These are phyloP conservation scores for Phaseolus coccineus DNA, from an alignment of 331 rosid species.

Conservation along the genomic window DNA sequence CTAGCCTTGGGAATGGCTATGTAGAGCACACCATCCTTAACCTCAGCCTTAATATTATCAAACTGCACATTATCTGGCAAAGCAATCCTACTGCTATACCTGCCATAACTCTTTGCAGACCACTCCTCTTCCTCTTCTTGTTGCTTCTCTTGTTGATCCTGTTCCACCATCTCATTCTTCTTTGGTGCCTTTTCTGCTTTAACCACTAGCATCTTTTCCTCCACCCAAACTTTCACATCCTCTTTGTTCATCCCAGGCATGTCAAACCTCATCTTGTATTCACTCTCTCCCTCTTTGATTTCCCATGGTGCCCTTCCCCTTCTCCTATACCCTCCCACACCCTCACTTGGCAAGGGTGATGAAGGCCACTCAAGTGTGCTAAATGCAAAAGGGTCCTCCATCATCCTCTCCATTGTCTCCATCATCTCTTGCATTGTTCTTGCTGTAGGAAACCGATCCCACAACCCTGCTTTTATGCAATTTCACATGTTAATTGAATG, in stretches of 20 bases:
- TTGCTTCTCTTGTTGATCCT: slow-evolving; percentile 21
- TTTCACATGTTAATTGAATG: not conserved
- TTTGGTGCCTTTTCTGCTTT: slow-evolving; percentile 67
- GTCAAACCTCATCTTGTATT: slow-evolving; percentile 88
- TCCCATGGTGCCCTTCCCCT: slow-evolving; percentile 92
- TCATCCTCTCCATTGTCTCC: slow-evolving; percentile 83
- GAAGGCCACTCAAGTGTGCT: slow-evolving; percentile 61
- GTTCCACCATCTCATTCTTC: slow-evolving; percentile 20
- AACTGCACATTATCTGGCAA: slow-evolving; percentile 76
- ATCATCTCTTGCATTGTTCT: slow-evolving; percentile 84
- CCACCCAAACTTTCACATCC: slow-evolving; percentile 89
- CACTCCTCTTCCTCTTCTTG: slow-evolving; percentile 50
- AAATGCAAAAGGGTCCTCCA: slow-evolving; percentile 73
- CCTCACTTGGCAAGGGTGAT: slow-evolving; percentile 49
- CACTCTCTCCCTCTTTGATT: slow-evolving; percentile 71
- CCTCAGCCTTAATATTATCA: slow-evolving; percentile 82
- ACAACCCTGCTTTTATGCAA: slow-evolving; percentile 55
- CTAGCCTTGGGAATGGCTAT: slow-evolving; percentile 68
- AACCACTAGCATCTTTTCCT: slow-evolving; percentile 81
- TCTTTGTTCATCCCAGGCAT: slow-evolving; percentile 90
- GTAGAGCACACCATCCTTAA: slow-evolving; percentile 85
- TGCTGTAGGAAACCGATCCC: slow-evolving; percentile 89
- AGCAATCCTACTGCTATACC: slow-evolving; percentile 71
- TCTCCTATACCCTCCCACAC: slow-evolving; percentile 51
- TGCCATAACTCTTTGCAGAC: slow-evolving; percentile 82